Base-by-base conservation (phyloP, 1,284 basidiomycete genomes). In the Ceratobasidium sp. region DNA sequence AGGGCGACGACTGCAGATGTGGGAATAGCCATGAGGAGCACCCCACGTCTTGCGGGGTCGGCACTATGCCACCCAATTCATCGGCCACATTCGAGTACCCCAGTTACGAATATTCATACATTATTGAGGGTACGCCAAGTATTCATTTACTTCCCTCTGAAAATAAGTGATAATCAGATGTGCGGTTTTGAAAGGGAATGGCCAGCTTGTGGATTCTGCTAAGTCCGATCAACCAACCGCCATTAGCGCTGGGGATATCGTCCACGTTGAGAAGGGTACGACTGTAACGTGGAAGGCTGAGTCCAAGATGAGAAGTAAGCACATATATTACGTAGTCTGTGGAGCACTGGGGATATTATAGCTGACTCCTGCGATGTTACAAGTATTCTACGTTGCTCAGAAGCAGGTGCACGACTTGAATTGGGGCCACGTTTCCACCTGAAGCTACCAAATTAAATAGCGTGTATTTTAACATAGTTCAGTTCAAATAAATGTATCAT, bases 31-130 rank as follows among this genome's bases (percentile, higher is more conserved):
- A 54, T 24, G n/a, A 54, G 11, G 11, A 54, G 51, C 22, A n/a
- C 51, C 51, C 17, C 51, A 54, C 51, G 1, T 54, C 22, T 27
- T 54, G 51, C 51, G 51, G 51, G 4, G 51, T 54, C n/a, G 51
- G 51, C 29, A 2, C n/a, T 14, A 22, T 54, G 22, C 11, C 22
- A 9, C 8, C 51, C 5, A 27, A 27, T 3, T 8, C 2, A 15
- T 54, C 51, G 51, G 22, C 19, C n/a, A 54, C 17, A 2, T 54
- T n/a, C 11, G n/a, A 54, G 51, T 54, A 54, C 15, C 51, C 51
- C 11, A 4, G 51, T 27, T 54, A 54, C 29, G 19, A 54, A 27
- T 54, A 8, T 54, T n/a, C 51, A n/a, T 24, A 24, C 2, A 14
- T 54, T 27, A n/a, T 54, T 24, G 22, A 24, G 1, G 51, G 51